Base-by-base conservation (phyloP, 2,329 filamentous ascomycete genomes). In the Xylariales sp. region DNA sequence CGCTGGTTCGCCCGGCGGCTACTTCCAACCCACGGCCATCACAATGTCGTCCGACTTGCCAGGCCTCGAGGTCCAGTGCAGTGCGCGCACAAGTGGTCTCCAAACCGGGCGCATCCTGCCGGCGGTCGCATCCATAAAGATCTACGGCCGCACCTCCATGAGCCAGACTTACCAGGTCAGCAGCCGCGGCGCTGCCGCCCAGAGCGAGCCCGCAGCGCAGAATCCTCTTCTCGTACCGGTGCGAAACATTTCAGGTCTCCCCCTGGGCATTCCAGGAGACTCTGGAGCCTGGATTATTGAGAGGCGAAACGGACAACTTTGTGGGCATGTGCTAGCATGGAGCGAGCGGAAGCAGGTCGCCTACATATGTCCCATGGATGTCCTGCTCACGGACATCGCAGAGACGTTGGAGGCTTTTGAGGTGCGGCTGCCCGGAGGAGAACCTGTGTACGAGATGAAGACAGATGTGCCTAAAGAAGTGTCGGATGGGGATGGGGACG, bases 291-390 rank as follows among this genome's bases (percentile, higher is more conserved):
- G 91, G 91, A 79, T 97, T 4, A 81, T 96, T 13, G 86, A 91
- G 50, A 83, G 86, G 40, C 73, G 75, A 5, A 72, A 81, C n/a
- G 88, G 88, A 2, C 77, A 81, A 25, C 79, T 96, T 4, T 93
- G 88, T 50, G 91, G 91, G 0, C 91, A 96, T 52, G 87, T 97
- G 0, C 72, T 97, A 11, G 91, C 91, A 0, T 95, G 85, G 81
- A 91, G 85, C 49, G 77, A 81, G 45, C 79, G 82, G 44, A 91
- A 86, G 54, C 79, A 79, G 29, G 82, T 88, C 5, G 89, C 89
- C 0, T 97, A 95, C 59, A 93, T 97, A 44, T 93, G 88, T 44
- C 91, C 91, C 0, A 97, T 97, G 91, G 87, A 96, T 40, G 75
- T 96, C 3, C 66, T 95, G 11, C 71, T 97, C 10, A 77, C 84